These are phyloP conservation scores for Parmelia sp. DNA, from an alignment of 495 filamentous ascomycete genomes.

Conservation along the genomic window DNA sequence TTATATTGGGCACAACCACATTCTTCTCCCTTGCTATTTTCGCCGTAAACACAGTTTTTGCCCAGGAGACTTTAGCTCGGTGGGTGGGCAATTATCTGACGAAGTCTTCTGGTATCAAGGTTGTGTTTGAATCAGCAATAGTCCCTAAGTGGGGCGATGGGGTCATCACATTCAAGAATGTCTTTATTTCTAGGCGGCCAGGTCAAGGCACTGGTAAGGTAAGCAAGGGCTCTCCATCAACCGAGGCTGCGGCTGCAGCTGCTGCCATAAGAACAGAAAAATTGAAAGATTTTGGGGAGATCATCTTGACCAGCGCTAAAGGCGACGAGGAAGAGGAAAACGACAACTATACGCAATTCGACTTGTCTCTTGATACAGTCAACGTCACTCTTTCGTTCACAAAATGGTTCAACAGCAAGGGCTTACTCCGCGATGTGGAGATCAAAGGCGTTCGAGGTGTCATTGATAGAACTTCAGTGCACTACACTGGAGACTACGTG, in stretches of 20 bases:
- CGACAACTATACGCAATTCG: slow-evolving; percentile 95
- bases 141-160: slow-evolving; percentile 91
- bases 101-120: slow-evolving; percentile 86
- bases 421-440: slow-evolving; percentile 83
- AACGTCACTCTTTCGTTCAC: slow-evolving; percentile 96
- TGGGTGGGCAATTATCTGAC: slow-evolving; percentile 96
- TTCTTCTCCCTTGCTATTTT: slow-evolving; percentile 90
- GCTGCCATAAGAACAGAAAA: slow-evolving; percentile 46
- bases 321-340: slow-evolving; percentile 62
- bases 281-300: slow-evolving; percentile 35
- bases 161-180: slow-evolving; percentile 93
- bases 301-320: slow-evolving; percentile 3
- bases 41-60: slow-evolving; percentile 90
- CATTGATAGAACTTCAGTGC: slow-evolving; percentile 76
- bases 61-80: slow-evolving; percentile 89
- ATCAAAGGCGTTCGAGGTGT: slow-evolving; percentile 96
- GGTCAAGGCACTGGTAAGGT: slow-evolving; percentile 72
- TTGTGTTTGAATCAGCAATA: slow-evolving; percentile 96
- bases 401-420: slow-evolving; percentile 97
- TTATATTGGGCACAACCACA: slow-evolving; percentile 90
- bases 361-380: slow-evolving; percentile 87
- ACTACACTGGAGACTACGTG: slow-evolving; percentile 59
- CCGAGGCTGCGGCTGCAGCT: slow-evolving; percentile 79
- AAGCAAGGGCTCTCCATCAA: slow-evolving; percentile 84
- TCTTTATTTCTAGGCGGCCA: slow-evolving; percentile 88